Base-by-base conservation (phyloP, 345 rosid species). In the Arabidopsis suecica region DNA sequence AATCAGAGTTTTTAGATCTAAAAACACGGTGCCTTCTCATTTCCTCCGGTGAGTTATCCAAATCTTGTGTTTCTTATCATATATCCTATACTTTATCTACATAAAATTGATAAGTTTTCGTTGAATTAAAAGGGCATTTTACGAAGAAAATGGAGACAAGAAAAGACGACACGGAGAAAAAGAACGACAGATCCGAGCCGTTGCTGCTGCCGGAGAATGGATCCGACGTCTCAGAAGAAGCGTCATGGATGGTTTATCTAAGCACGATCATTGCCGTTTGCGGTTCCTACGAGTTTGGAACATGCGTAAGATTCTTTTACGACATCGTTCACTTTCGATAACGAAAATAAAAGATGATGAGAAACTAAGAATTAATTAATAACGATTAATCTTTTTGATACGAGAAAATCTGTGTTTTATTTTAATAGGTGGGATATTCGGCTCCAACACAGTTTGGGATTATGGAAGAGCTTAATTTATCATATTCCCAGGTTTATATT, bases 391-490 rank as follows among this genome's bases (percentile, higher is more conserved):
- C 23, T 58, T 30, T 34, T 72, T 64, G 20, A 72, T 72, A 42
- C 45, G 38, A 40, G 36, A 51, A 51, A 51, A 34, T 57, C 6
- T 20, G 0, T 59, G 37, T 47, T 9, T 59, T 33, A 6, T 36
- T 32, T 22, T 33, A 64, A 20, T 79, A 77, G 91, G 86, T 85
- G 10, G 91, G 86, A 6, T 87, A 85, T 76, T 82, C 87, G 0
- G 84, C 91, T 9, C 88, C 88, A 8, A 78, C 86, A 4, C 87
- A 87, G 58, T 82, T 79, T 41, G 86, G 83, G 50, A 83, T 87
- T 11, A 80, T 83, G 83, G 54, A 78, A 41, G 88, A 87, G 3
- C 84, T 87, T 47, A 41, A 51, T 38, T 69, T 83, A n/a, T 80
- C 91, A 25, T 57, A 16, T 62, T 59, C 87, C 7, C 72, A 84